phyloP scores from a whole-genome alignment of 106 monocot species.

The Acorus gramineus region DNA sequence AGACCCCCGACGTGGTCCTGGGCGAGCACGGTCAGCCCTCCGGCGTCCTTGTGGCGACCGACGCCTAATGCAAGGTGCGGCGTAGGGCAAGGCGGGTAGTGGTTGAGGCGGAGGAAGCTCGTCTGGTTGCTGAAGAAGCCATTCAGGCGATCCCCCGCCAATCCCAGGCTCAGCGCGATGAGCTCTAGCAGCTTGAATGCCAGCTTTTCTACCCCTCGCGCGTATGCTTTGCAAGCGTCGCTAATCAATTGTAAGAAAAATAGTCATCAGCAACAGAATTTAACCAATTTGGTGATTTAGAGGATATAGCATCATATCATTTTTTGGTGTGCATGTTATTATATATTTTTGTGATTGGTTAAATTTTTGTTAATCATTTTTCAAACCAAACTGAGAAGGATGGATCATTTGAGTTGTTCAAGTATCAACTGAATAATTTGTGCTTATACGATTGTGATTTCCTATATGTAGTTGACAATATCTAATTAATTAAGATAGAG shows the following conservation, averaged over 20 bases:
- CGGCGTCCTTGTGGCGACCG: conserved; percentile 66
- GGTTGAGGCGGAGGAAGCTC: conserved; percentile 46
- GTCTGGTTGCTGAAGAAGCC: conserved; percentile 40
- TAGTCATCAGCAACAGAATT: too few species aligned
- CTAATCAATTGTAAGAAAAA: not conserved
- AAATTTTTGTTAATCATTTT: too few species aligned
- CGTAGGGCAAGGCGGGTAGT: conserved; percentile 64
- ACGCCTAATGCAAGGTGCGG: conserved; percentile 64
- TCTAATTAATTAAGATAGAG: too few species aligned
- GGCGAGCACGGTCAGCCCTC: conserved; percentile 48
- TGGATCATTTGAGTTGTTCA: too few species aligned
- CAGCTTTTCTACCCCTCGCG: conserved; percentile 23
- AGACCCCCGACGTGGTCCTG: conserved; percentile 58
- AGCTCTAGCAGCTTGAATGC: conserved; percentile 50
- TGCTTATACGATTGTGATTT: too few species aligned
- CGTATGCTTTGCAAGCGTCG: conserved; percentile 33
- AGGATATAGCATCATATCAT: too few species aligned
- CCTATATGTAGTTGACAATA: too few species aligned
- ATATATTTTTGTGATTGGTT: too few species aligned
- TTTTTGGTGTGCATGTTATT: too few species aligned
- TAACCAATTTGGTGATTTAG: too few species aligned
- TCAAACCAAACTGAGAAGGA: too few species aligned
- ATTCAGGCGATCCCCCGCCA: conserved; percentile 32
- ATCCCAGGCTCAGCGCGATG: conserved; percentile 29
- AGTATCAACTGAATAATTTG: too few species aligned